Evolutionary conservation across 2,329 filamentous ascomycete genomes (phyloP), one percentile per base, ranked within the genome.

Genomic region (Dothistroma pini): DNA sequence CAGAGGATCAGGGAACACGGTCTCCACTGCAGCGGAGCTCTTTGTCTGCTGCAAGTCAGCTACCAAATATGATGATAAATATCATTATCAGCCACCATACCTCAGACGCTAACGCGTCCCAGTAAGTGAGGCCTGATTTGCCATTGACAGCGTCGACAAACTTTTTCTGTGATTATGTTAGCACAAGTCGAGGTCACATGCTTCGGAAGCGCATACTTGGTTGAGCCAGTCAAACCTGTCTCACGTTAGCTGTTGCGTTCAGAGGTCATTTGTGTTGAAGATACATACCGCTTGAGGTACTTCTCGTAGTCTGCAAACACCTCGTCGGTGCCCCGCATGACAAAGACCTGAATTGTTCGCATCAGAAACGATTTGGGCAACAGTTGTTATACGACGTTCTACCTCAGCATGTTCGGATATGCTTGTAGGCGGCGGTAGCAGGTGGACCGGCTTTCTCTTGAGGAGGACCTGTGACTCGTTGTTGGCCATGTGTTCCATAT

Each of bases 101-200:
- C 72, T 75, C 74, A 19, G 72, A 75, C 38, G 71, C 70, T 32
- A 93, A 84, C 29, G 95, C 95, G 68, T 96, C 91, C 72, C 97
- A 97, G 76, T 96, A 99, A 3, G 86, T 93, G 67, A 97, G 81
- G 57, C 89, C 89, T 32, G 92, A 96, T 75, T 96, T 93, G 57
- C 95, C 95, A 12, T 92, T 96, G 67, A 97, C 96, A 74, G 96
- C 90, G 76, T 96, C 96, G 63, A 96, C 96, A 76, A 97, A 99
- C 58, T 89, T 87, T 72, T 87, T 90, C 87, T 93, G 69, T 41
- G 21, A 32, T n/a, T 0, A 19, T 19, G 10, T 50, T 38, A 58
- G 73, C 47, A 72, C 68, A 1, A 12, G 34, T n/a, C n/a, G 8
- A 16, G 11, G n/a, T 29, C 19, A n/a, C 11, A n/a, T 19, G 53